A percentile compares a stretch with the other conserved stretches of the same genome.
These are phyloP conservation scores for Schizothecium vesticola DNA, from an alignment of 495 filamentous ascomycete species.

Conservation along the genomic window DNA sequence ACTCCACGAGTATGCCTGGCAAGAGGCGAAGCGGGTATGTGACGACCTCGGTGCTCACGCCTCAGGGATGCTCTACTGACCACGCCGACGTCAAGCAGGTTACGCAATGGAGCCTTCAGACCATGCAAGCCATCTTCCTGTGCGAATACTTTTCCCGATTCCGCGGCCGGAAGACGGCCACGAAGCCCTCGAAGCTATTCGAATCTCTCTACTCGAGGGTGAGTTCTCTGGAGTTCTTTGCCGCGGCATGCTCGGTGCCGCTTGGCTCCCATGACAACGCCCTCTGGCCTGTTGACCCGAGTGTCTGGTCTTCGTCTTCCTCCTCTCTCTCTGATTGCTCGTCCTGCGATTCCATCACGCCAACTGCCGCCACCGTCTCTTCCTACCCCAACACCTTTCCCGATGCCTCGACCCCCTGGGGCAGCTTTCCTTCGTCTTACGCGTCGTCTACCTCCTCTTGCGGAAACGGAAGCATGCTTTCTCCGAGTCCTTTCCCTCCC, in stretches of 20 bases:
- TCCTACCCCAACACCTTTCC: slow-evolving; percentile 14
- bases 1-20: slow-evolving; percentile 43
- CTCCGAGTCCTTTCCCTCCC: slow-evolving; percentile 8
- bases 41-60: neutral
- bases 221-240: slow-evolving; percentile 34
- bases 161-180: slow-evolving; percentile 42
- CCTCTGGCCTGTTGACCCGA: slow-evolving; percentile 33
- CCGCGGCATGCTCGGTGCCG: slow-evolving; percentile 24
- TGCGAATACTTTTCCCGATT: slow-evolving; percentile 52
- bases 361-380: slow-evolving; percentile 17
- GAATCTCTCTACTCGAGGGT: slow-evolving; percentile 49
- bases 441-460: slow-evolving; percentile 20
- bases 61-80: neutral
- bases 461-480: slow-evolving; percentile 3
- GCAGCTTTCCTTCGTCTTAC: slow-evolving; percentile 21
- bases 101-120: slow-evolving; percentile 41
- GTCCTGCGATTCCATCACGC: slow-evolving; percentile 23
- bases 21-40: slow-evolving; percentile 37
- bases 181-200: slow-evolving; percentile 43
- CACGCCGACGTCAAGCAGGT: slow-evolving; percentile 19
- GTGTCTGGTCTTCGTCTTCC: slow-evolving; percentile 29
- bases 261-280: slow-evolving; percentile 17
- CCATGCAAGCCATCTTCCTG: slow-evolving; percentile 52
- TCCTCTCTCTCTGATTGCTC: slow-evolving; percentile 31
- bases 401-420: slow-evolving; percentile 15